Base-by-base conservation (phyloP, 2,329 filamentous ascomycete genomes). In the Sclerotinia minor region DNA sequence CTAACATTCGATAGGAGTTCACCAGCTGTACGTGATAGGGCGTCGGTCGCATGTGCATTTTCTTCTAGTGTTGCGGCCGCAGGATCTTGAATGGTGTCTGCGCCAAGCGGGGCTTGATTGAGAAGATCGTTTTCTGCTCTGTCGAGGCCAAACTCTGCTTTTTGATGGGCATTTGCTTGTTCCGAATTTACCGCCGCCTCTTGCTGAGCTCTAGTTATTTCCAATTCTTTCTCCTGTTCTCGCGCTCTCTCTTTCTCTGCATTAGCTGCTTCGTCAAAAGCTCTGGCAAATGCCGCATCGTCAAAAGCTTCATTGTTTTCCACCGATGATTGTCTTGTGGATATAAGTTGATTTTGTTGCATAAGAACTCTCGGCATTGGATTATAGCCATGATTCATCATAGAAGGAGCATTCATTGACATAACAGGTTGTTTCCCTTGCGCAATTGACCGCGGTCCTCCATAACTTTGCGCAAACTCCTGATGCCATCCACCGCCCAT, bases 1-100 rank as follows among this genome's bases (percentile, higher is more conserved):
- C 85, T 83, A 17, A 96, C 85, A 49, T 86, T 88, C 65, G 89
- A 83, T 6, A 95, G 81, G 5, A 96, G 82, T 68, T 89, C 83
- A 21, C 86, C 87, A 6, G 92, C 92, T 1, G 91, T 93, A 52
- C 83, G 82, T 26, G 90, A 88, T 38, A 95, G 83, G 55, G 90
- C 91, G 71, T 92, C 87, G 32, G 73, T 71, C 58, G 74, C 70
- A 44, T 75, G 72, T 71, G 78, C 74, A 49, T 77, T 67, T 68
- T 74, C 54, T 76, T 76, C 54, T 78, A 76, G 26, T 78, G 75
- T 41, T 74, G 75, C 49, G 64, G 69, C 38, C 54, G 67, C 35
- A 63, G 72, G 68, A 24, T 73, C 67, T 19, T 74, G 70, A 55
- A 79, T 76, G 5, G 71, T 72, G 67, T 79, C 78, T 55, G 77